Evolutionary conservation across 257 asterid species (phyloP).

Genomic region (Fraxinus quadrangulata): DNA sequence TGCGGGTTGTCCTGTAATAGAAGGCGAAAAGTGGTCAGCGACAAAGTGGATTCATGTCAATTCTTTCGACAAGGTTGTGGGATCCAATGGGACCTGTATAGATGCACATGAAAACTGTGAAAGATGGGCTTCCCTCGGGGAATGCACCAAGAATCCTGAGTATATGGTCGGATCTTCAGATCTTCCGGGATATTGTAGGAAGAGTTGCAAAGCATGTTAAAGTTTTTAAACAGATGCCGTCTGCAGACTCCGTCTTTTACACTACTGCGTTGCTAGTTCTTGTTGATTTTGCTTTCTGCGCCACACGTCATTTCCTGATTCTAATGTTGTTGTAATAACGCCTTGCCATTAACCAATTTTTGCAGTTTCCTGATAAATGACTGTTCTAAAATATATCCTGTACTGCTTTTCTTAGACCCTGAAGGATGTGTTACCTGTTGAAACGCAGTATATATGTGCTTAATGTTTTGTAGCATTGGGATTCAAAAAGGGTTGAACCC

Average conservation of each 20-base stretch:
- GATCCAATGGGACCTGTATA: conserved; percentile 49
- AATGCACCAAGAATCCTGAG: conserved; percentile 87
- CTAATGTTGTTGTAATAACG: conserved; percentile 20
- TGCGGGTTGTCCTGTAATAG: conserved; percentile 94
- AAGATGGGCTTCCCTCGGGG: conserved; percentile 94
- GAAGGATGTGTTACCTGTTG: background rate
- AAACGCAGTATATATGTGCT: background rate
- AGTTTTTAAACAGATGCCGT: background rate
- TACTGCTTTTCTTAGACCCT: background rate
- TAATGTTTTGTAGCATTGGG: background rate
- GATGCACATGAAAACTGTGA: conserved; percentile 65
- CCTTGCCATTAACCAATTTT: conserved; percentile 12
- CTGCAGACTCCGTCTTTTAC: background rate
- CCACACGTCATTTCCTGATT: conserved; percentile 4
- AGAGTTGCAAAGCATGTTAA: conserved; percentile 85
- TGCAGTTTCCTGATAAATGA: conserved; percentile 19
- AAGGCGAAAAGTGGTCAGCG: conserved; percentile 98
- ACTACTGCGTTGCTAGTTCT: conserved; percentile 3
- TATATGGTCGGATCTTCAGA: conserved; percentile 87
- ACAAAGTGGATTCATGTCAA: conserved; percentile 97
- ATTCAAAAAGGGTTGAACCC: background rate
- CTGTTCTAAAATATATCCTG: conserved; percentile 4
- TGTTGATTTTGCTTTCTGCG: conserved; percentile 14
- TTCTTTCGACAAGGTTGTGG: conserved; percentile 65
- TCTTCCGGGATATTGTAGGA: conserved; percentile 81